These are phyloP conservation scores for Penicillium sclerotigenum DNA, from an alignment of 2,329 filamentous ascomycete species.

Conservation along the genomic window DNA sequence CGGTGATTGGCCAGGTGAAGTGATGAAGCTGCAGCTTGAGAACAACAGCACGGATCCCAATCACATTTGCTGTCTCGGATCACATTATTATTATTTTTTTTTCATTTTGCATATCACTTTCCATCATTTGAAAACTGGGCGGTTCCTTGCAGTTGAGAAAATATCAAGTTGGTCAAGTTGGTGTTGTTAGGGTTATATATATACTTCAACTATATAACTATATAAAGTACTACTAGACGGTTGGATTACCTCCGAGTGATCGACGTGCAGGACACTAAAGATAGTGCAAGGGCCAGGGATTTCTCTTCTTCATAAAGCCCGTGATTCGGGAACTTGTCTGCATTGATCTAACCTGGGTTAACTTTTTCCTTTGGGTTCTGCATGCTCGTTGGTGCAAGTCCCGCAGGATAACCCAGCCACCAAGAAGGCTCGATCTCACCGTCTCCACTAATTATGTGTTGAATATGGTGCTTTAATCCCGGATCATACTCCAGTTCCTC, in stretches of 20 bases:
- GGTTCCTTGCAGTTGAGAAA: neutral
- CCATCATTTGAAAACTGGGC: neutral
- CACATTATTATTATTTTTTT: neutral
- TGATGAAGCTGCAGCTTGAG: constrained; percentile 28
- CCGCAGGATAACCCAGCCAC: constrained; percentile 22
- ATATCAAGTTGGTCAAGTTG: neutral
- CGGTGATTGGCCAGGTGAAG: constrained; percentile 22
- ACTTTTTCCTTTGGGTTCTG: constrained; percentile 20
- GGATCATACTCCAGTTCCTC: constrained; percentile 5
- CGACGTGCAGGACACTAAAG: constrained; percentile 1
- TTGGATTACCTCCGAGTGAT: constrained; percentile 1
- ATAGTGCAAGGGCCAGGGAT: neutral
- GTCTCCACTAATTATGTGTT: constrained; percentile 33
- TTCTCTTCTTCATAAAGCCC: constrained; percentile 8
- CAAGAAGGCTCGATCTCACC: constrained; percentile 26
- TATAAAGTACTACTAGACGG: neutral
- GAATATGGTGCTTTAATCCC: constrained; percentile 17
- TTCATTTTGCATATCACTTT: neutral
- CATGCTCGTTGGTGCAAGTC: constrained; percentile 31
- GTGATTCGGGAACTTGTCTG: constrained; percentile 26
- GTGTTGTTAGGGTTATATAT: neutral
- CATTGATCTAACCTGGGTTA: constrained; percentile 20
- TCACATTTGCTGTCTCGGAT: constrained; percentile 23
- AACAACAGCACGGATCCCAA: constrained; percentile 25
- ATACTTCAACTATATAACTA: neutral